Evolutionary conservation across 192 early-diverging fungal species (phyloP).

Genomic region (Blastocladiella britannica): DNA sequence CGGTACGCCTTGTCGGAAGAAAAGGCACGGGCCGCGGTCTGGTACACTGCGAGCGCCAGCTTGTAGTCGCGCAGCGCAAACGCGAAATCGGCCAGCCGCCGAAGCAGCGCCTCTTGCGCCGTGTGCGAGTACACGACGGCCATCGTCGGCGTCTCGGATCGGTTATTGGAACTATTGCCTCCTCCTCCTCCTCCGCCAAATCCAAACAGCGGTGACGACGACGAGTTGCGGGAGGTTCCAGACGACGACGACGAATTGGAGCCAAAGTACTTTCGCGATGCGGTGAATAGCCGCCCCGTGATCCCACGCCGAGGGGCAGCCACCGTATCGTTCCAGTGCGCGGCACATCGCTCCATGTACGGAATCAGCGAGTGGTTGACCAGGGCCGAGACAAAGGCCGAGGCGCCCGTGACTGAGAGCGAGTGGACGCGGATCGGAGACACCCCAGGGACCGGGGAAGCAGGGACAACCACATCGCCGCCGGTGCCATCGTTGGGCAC

Average conservation of each 20-base stretch:
- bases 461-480: too few relatives aligned
- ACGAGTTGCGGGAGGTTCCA: constrained; percentile 6
- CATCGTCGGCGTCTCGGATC: neutral
- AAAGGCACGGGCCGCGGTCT: constrained; percentile 72
- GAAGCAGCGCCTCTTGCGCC: constrained; percentile 78
- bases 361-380: constrained; percentile 32
- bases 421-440: neutral
- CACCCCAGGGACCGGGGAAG: too few relatives aligned
- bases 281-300: constrained; percentile 70
- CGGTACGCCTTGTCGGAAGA: constrained; percentile 53
- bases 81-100: constrained; percentile 81
- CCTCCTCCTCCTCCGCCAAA: constrained; percentile 8
- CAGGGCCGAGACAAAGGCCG: neutral
- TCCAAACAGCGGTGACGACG: too few relatives aligned
- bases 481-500: too few relatives aligned
- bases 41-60: constrained; percentile 75
- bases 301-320: constrained; percentile 67
- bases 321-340: constrained; percentile 78
- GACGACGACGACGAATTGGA: constrained; percentile 17
- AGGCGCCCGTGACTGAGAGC: neutral
- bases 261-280: constrained; percentile 66
- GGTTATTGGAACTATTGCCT: constrained; percentile 9
- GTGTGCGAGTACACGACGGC: constrained; percentile 33
- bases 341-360: constrained; percentile 71
- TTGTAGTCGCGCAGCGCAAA: constrained; percentile 92